These are phyloP conservation scores for Grifola frondosa DNA, from an alignment of 1,284 basidiomycete genomes.

Conservation along the genomic window DNA sequence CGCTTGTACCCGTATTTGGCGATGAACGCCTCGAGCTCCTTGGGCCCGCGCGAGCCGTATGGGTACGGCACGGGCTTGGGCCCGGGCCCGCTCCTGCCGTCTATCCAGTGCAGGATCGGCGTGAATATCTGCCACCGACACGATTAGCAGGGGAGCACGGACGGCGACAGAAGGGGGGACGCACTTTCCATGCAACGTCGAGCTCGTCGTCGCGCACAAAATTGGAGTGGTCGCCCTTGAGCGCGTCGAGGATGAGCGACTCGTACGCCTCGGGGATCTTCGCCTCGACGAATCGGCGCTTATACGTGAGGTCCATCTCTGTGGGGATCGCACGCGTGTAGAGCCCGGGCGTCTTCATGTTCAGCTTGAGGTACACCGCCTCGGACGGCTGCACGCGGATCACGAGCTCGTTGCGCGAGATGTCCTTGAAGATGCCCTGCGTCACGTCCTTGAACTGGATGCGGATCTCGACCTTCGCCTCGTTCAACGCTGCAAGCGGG, in stretches of 20 bases:
- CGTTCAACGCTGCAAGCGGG: conserved; percentile 74
- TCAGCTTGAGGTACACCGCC: conserved; percentile 93
- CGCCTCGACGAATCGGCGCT: conserved; percentile 84
- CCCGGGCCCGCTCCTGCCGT: conserved; percentile 60
- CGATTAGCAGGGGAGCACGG: background rate
- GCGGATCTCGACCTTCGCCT: conserved; percentile 95
- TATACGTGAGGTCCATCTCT: conserved; percentile 97
- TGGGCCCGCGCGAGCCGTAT: conserved; percentile 93
- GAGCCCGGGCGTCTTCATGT: conserved; percentile 90
- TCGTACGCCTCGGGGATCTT: conserved; percentile 96
- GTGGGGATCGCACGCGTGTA: conserved; percentile 87
- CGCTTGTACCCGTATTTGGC: conserved; percentile 79
- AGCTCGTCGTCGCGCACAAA: conserved; percentile 96
- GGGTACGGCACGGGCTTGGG: conserved; percentile 80
- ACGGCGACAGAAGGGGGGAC: conserved; percentile 14
- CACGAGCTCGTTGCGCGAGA: conserved; percentile 92
- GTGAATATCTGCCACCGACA: conserved; percentile 76
- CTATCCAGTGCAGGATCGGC: conserved; percentile 93
- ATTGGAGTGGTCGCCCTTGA: conserved; percentile 88
- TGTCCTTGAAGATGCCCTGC: conserved; percentile 92
- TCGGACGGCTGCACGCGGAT: conserved; percentile 94
- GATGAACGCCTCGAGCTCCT: conserved; percentile 77
- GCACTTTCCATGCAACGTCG: conserved; percentile 92
- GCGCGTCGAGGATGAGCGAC: conserved; percentile 85
- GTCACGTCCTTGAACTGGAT: conserved; percentile 97